Evolutionary conservation across 164 flowering plant species (phyloP), one percentile per base, ranked within the genome.

Genomic region (Aristolochia fimbriata): DNA sequence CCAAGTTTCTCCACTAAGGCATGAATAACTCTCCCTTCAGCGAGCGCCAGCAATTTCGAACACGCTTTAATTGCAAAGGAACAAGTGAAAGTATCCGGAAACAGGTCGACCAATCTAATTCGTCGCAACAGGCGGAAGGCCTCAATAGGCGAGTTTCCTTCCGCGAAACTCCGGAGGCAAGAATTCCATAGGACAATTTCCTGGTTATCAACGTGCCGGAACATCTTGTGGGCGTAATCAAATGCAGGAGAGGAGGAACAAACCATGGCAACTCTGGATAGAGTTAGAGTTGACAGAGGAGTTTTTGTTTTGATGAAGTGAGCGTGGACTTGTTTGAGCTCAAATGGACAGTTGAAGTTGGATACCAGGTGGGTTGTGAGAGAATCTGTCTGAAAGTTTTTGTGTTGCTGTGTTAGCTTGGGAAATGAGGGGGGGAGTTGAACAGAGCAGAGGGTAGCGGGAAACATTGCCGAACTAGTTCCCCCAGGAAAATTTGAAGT

Each of bases 51-150:
- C 8, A 74, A 31, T 10, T 53, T 17, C 20, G 76, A 55, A 60
- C 93, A 86, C 9, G 93, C 89, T 48, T 82, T 84, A 41, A 86
- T 68, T 23, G 82, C 82, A 47, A 81, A 82, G 7, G 93, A 82
- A 70, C 80, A 81, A 27, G 86, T 79, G 62, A 79, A 84, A 37
- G 65, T 49, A 61, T 84, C 86, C 4, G 81, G 78, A 2, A 16
- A 33, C 55, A 82, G 67, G 63, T 71, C 65, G 43, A 60, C 65
- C 37, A 47, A 48, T 0, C 80, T 73, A 62, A 82, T 31, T 45
- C 57, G 62, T 37, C 60, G 59, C 25, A 86, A 86, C 51, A 84
- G 73, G 19, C 47, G 61, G 63, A 86, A 64, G 1, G 93, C 76
- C 51, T 77, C 73, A 25, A 19, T 22, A 0, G 86, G 89, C 45